A percentile compares a stretch with the other conserved stretches of the same genome.
These are phyloP conservation scores for Camellia oleifera DNA, from an alignment of 179 eudicot genomes.

Conservation along the genomic window DNA sequence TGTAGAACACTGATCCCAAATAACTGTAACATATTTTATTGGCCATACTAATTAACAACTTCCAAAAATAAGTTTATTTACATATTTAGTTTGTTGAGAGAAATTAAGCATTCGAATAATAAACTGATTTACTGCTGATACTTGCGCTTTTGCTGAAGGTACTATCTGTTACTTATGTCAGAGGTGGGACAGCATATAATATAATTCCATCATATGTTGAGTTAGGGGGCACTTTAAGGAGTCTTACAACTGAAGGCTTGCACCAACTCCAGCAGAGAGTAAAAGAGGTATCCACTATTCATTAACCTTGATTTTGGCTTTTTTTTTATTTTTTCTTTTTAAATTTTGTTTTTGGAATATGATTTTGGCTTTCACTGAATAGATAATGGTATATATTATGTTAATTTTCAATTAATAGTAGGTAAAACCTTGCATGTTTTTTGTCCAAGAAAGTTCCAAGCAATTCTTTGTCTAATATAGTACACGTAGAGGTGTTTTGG, in stretches of 20 bases:
- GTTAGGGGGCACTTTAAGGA: constrained; percentile 78
- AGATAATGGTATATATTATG: not conserved
- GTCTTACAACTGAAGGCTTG: constrained; percentile 80
- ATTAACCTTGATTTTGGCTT: not conserved
- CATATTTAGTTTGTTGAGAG: not conserved
- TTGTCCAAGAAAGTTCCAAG: not conserved
- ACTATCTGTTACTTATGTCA: constrained; percentile 74
- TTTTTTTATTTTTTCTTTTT: no score
- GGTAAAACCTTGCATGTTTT: not conserved
- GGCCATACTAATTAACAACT: not conserved
- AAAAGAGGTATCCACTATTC: constrained; percentile 53
- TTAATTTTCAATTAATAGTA: not conserved
- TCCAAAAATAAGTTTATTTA: not conserved
- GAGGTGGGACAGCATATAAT: constrained; percentile 67
- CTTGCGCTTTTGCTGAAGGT: constrained; percentile 51
- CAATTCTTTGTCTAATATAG: not conserved
- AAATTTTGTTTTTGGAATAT: no score
- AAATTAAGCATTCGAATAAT: not conserved
- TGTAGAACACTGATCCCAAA: not conserved
- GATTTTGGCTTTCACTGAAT: not conserved
- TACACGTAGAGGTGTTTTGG: not conserved
- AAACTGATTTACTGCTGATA: constrained; percentile 4
- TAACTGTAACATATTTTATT: not conserved
- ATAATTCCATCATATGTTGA: constrained; percentile 68
- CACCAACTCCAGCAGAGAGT: constrained; percentile 54